Conservation (phyloP, 176 grass and related monocot species). For the Dactylis glomerata region DNA sequence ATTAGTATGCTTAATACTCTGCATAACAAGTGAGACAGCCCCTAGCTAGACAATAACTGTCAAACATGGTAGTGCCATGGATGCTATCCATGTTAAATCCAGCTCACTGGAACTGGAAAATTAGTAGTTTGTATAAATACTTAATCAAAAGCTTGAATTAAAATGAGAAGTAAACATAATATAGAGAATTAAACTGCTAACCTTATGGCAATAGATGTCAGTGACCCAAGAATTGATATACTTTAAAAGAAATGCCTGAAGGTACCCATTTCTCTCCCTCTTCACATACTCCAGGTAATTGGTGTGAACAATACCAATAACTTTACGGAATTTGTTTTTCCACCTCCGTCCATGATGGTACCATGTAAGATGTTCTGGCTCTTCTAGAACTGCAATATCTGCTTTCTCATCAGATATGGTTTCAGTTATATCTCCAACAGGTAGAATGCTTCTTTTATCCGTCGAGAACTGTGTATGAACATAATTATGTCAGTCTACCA, state of each 20-base stretch:
- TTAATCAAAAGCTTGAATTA: not conserved
- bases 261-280: conserved; percentile 86
- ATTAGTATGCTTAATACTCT: not conserved
- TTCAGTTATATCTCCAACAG: conserved; percentile 91
- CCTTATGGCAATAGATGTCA: conserved; percentile 95
- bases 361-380: conserved; percentile 99
- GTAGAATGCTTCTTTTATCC: conserved; percentile 98
- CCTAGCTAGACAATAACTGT: not conserved
- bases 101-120: not conserved
- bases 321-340: conserved; percentile 88
- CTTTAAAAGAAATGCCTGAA: conserved; percentile 88
- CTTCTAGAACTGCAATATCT: conserved; percentile 91
- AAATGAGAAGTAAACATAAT: not conserved
- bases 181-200: conserved; percentile 36
- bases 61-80: conserved; percentile 2
- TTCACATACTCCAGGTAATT: conserved; percentile 98
- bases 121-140: not conserved
- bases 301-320: conserved; percentile 89
- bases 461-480: conserved; percentile 57
- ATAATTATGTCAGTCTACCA: not conserved
- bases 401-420: conserved; percentile 75
- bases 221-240: conserved; percentile 91
- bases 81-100: not conserved
- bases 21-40: not conserved
- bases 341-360: conserved; percentile 96